Conservation (phyloP, 768 basidiomycete genomes). For the Obba rivulosa region DNA sequence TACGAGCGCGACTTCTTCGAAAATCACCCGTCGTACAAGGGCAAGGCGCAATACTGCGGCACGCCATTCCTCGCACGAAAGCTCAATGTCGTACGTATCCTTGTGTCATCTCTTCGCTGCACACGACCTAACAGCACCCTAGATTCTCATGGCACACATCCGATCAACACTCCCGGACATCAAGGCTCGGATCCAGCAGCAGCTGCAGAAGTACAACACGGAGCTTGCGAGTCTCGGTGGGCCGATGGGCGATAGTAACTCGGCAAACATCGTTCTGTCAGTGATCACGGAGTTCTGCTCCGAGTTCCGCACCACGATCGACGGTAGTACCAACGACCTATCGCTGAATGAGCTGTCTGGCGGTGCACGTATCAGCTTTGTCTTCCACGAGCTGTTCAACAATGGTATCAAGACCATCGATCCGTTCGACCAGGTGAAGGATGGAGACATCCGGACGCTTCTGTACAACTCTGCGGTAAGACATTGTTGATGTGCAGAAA, state of each 20-base stretch:
- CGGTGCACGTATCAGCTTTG: constrained; percentile 97
- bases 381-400: constrained; percentile 98
- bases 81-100: constrained; percentile 76
- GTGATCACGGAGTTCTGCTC: constrained; percentile 98
- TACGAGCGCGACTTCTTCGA: constrained; percentile 92
- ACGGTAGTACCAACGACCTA: constrained; percentile 95
- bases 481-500: constrained; percentile 11
- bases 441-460: constrained; percentile 93
- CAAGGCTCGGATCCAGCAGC: constrained; percentile 89
- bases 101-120: constrained; percentile 86
- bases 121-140: constrained; percentile 65
- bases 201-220: constrained; percentile 81
- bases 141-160: constrained; percentile 99
- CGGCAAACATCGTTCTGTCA: constrained; percentile 89
- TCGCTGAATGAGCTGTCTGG: constrained; percentile 96
- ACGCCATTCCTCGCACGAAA: constrained; percentile 95
- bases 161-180: constrained; percentile 97
- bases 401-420: constrained; percentile 94
- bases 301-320: constrained; percentile 95
- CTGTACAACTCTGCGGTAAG: constrained; percentile 95
- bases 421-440: constrained; percentile 98
- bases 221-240: constrained; percentile 87
- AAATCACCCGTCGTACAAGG: constrained; percentile 86
- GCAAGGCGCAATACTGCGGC: constrained; percentile 94
- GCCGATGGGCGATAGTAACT: constrained; percentile 75